Evolutionary conservation across 345 rosid genomes (phyloP), one percentile per base, ranked within the genome.

Genomic region (Hibiscus trionum): DNA sequence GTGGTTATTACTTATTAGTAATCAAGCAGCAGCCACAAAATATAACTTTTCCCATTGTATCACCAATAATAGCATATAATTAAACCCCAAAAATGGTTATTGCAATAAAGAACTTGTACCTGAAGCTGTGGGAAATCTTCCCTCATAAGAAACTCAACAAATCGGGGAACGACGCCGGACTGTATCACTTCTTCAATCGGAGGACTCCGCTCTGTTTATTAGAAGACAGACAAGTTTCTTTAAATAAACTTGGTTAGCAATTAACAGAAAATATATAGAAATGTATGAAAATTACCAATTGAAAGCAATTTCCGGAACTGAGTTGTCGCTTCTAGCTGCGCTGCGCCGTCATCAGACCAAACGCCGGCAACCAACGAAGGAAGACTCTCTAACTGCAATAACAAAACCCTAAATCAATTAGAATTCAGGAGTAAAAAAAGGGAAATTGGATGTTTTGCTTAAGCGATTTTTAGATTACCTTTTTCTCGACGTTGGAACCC

Each of bases 11-110:
- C 37, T 33, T 33, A 33, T 33, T 33, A 33, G 47, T 6, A 72
- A 4, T 55, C 98, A 93, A 52, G 97, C 94, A 52, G 97, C 94
- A 29, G 97, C 94, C 84, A 88, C 97, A 81, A 90, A 92, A 93
- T 92, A 75, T 7, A 80, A 19, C 55, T 5, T 49, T 49, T 9
- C 49, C 17, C 11, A 11, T 31, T 0, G 57, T 57, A 77, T 68
- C 52, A 77, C 56, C 69, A 61, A 27, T 27, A 15, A 0, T 52
- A 52, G 19, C 50, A 17, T 19, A 55, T 52, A 57, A 27, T 66
- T n/a, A 7, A 15, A 50, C 21, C 9, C 15, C 71, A 58, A 42
- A 6, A 42, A 71, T 3, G 59, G 8, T 29, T n/a, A 10, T 4
- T 61, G 16, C 14, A 73, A 4, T 15, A 2, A 46, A 27, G 68